Conservation (phyloP, 148 eudicot species). For the Amaranthus cruentus region DNA sequence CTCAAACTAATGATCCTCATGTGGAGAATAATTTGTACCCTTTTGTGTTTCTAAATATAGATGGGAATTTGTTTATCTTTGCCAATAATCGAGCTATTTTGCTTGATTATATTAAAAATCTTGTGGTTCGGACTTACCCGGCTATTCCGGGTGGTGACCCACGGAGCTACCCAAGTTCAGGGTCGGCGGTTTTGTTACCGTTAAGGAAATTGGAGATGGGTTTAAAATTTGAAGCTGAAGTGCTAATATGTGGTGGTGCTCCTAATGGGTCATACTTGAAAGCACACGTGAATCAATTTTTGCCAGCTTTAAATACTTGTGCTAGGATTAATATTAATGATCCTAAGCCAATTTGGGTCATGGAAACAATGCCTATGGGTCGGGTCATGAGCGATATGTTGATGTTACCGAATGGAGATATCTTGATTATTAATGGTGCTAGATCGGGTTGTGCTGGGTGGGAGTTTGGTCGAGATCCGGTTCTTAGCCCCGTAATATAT, state of each 20-base stretch:
- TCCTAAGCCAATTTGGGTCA: conserved; percentile 43
- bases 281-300: conserved; percentile 6
- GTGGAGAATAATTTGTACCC: conserved; percentile 67
- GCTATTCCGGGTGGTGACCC: conserved; percentile 53
- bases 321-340: conserved; percentile 45
- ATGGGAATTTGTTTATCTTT: conserved; percentile 62
- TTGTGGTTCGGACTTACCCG: conserved; percentile 49
- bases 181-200: conserved; percentile 67
- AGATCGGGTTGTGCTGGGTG: conserved; percentile 61
- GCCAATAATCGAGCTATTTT: conserved; percentile 67
- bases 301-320: conserved; percentile 39
- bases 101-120: conserved; percentile 33
- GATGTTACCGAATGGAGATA: conserved; percentile 40
- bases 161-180: conserved; percentile 58
- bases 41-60: conserved; percentile 51
- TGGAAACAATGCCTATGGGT: conserved; percentile 58
- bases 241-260: conserved; percentile 13
- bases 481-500: conserved; percentile 46
- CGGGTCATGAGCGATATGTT: conserved; percentile 70
- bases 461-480: conserved; percentile 52
- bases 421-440: conserved; percentile 62
- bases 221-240: background rate
- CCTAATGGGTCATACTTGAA: conserved; percentile 31
- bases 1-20: conserved; percentile 33
- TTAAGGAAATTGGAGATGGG: conserved; percentile 25